These are phyloP conservation scores for Cavenderia fasciculata DNA, from an alignment of 78 protist species.

Conservation along the genomic window DNA sequence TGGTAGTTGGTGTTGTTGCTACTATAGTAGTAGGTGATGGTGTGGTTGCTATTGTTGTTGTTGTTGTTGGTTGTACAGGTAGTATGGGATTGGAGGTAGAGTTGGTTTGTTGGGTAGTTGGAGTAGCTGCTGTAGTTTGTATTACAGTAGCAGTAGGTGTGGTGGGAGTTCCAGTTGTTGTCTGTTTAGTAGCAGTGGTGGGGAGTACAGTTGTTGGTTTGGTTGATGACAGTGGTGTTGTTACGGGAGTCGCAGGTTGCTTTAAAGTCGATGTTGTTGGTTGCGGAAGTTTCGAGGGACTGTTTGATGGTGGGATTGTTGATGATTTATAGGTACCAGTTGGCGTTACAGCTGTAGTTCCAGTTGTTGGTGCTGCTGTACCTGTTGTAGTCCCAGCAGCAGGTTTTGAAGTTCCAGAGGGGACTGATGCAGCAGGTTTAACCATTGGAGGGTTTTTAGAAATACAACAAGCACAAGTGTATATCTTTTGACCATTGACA, in stretches of 20 bases:
- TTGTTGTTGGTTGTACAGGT: not conserved
- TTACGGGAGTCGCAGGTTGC: not conserved
- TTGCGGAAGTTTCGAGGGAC: not conserved
- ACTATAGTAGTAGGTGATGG: not conserved
- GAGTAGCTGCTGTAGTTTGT: not conserved
- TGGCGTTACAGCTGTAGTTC: not conserved
- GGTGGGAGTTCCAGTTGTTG: not conserved
- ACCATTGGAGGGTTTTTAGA: constrained; percentile 47
- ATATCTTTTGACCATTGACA: constrained; percentile 45
- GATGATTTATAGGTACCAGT: not conserved
- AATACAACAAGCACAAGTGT: constrained; percentile 64
- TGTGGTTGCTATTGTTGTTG: not conserved
- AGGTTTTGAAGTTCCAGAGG: not conserved
- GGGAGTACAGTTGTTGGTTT: not conserved
- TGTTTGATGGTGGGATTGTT: not conserved
- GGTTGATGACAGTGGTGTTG: not conserved
- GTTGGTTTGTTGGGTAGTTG: not conserved
- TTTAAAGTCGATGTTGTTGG: not conserved
- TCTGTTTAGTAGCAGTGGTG: not conserved
- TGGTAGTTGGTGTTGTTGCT: not conserved
- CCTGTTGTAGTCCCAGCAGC: not conserved
- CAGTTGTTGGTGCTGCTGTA: not conserved
- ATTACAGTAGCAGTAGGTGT: not conserved
- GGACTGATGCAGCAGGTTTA: not conserved
- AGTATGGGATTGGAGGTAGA: not conserved